A percentile compares a stretch with the other conserved stretches of the same genome.
Conservation (phyloP, 148 eudicot species). For the Camellia lanceoleosa region DNA sequence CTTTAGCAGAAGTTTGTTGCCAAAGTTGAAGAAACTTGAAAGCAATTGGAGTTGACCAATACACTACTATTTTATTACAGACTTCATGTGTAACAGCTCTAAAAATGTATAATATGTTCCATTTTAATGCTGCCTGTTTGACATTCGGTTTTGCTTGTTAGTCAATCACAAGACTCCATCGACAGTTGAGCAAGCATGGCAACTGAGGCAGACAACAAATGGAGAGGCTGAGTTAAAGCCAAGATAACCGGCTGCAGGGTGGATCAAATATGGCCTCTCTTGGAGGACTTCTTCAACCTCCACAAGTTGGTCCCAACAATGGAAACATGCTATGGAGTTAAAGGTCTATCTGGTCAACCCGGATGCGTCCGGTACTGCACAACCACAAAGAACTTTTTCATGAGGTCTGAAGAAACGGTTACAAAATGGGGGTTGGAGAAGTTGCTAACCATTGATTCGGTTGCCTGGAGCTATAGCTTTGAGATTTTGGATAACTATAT, state of each 20-base stretch:
- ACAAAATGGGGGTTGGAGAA: neutral
- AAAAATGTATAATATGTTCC: too few species aligned
- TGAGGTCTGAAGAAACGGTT: neutral
- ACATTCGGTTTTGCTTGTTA: too few species aligned
- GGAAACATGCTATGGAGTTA: neutral
- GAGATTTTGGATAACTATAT: neutral
- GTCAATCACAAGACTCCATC: too few species aligned
- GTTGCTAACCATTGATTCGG: neutral
- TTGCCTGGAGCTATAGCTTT: neutral
- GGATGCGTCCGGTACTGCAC: neutral
- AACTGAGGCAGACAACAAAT: neutral
- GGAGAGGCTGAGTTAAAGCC: neutral
- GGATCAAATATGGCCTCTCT: neutral
- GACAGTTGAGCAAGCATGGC: neutral
- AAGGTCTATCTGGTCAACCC: neutral
- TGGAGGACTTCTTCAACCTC: constrained; percentile 2
- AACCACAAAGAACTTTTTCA: neutral
- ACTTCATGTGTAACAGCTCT: too few species aligned
- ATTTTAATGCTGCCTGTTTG: too few species aligned
- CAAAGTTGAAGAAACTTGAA: too few species aligned
- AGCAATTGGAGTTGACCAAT: too few species aligned
- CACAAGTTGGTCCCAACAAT: neutral
- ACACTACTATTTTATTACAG: too few species aligned
- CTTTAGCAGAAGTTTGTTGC: too few species aligned
- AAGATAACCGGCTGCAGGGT: neutral